phyloP scores from a whole-genome alignment of 2,329 filamentous ascomycete genomes.

The Pochonia chlamydosporia region DNA sequence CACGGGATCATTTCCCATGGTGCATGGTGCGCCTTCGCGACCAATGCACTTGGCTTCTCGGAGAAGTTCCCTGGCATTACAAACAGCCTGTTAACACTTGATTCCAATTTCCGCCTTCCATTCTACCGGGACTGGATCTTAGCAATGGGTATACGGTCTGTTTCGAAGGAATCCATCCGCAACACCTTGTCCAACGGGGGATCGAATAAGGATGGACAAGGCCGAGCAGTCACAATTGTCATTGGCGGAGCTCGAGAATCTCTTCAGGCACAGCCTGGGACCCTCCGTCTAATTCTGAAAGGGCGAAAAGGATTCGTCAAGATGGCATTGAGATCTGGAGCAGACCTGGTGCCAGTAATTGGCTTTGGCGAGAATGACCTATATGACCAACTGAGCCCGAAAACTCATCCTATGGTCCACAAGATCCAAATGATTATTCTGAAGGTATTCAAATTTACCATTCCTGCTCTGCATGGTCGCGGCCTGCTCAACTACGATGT shows the following conservation, averaged over 20 bases:
- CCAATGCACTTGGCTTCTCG: constrained; percentile 81
- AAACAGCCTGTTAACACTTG: constrained; percentile 89
- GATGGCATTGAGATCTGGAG: constrained; percentile 84
- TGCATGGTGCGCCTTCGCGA: constrained; percentile 87
- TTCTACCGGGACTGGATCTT: constrained; percentile 94
- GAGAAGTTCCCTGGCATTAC: constrained; percentile 91
- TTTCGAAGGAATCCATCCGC: constrained; percentile 86
- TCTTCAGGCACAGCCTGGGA: constrained; percentile 77
- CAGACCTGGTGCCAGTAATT: constrained; percentile 86
- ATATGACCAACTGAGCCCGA: constrained; percentile 81
- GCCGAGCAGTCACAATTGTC: constrained; percentile 94
- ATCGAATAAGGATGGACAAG: constrained; percentile 73
- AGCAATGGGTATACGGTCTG: constrained; percentile 78
- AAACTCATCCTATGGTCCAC: constrained; percentile 73
- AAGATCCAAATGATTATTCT: constrained; percentile 79
- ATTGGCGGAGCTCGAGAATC: constrained; percentile 89
- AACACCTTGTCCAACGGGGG: constrained; percentile 81
- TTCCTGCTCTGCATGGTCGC: constrained; percentile 83
- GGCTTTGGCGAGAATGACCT: constrained; percentile 94
- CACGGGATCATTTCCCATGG: constrained; percentile 97
- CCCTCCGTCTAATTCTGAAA: constrained; percentile 70
- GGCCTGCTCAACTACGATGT: constrained; percentile 98
- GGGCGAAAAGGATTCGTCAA: constrained; percentile 91
- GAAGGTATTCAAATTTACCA: constrained; percentile 82
- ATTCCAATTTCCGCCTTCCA: constrained; percentile 90